Base-by-base conservation (phyloP, 208 protist species). In the Wallacemonas sp. region DNA sequence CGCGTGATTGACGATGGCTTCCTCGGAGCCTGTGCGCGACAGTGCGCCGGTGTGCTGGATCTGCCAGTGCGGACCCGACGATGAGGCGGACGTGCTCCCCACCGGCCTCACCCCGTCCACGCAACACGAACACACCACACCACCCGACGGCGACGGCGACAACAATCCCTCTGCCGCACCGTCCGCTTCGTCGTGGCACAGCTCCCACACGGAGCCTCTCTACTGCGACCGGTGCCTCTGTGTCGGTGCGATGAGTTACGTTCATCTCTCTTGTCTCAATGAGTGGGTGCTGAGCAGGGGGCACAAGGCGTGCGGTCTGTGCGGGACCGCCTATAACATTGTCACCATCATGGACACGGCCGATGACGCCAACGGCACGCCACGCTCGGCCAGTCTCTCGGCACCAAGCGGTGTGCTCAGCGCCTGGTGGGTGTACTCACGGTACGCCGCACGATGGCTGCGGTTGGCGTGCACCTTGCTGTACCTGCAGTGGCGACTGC, bases 21-120 rank as follows among this genome's bases (percentile, higher is more conserved):
- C 13, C 37, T 12, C 37, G 12, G 37, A 42, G 12, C 13, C 13
- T 42, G 37, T 42, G 17, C 13, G 17, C 37, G 37, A 12, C 17
- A 42, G 13, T n/a, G 17, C 37, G 37, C 53, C 24, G n/a, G 36
- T 59, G 8, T 59, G 53, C 32, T 59, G 53, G 53, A 59, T 59
- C n/a, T 59, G 53, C 53, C 53, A 59, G 29, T 27, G 24, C 32
- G 53, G 53, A 4, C 33, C 53, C 22, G 30, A 17, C 30, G 53
- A 59, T 5, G 53, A 41, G 53, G 53, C 33, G 12, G 53, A 21
- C 48, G 48, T 36, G 48, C 15, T 6, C 22, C 29, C 24, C 24
- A 26, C 48, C 12, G 37, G 17, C 12, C 13, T 42, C 13, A 17
- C 37, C 12, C 13, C 37, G 17, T n/a, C 37, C 12, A 12, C 37